Base-by-base conservation (phyloP, 2,329 filamentous ascomycete species). In the Alternaria atra region DNA sequence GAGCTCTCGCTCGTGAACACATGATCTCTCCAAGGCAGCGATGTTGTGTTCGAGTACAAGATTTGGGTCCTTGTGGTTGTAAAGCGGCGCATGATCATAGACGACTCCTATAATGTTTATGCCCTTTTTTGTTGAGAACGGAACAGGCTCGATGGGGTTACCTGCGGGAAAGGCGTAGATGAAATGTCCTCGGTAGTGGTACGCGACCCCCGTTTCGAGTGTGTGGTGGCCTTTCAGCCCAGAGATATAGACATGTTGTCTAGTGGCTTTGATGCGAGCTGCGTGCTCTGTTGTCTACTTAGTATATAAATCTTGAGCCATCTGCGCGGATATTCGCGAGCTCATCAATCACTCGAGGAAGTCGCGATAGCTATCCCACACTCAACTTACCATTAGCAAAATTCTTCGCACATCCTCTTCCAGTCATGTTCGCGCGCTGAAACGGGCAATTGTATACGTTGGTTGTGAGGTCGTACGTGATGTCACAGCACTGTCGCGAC, bases 171-270 rank as follows among this genome's bases (percentile, higher is more conserved):
- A 63, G 1, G 64, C 63, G 48, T 76, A 77, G 12, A 77, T 30
- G 47, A 69, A 70, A 47, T 76, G 73, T 2, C 75, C 74, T 9
- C 75, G 72, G 52, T 73, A 74, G 50, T 66, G 71, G 58, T 76
- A 77, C 2, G 72, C 72, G 10, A 76, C 54, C 1, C 71, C 73
- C 0, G 44, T 55, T 15, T 71, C 58, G 9, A 76, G 63, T 0
- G 68, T 52, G 25, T 75, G 72, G 1, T 54, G 27, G 12, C 70
- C 72, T 6, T 32, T 23, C 1, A 77, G 44, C 0, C 72, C 72
- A 1, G 69, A 73, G 44, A 77, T 72, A 63, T 65, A 69, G n/a
- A 73, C 71, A 3, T 34, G 46, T 6, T 69, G 69, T 8, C 55
- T 27, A 2, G 61, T 59, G 2, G 63, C 61, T 20, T 64, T 64